Percentiles rank a stretch among this genome's conserved stretches.
Evolutionary conservation across 352 stramenopile genomes (phyloP).

Genomic region (Phytopythium cucurbitacearum): DNA sequence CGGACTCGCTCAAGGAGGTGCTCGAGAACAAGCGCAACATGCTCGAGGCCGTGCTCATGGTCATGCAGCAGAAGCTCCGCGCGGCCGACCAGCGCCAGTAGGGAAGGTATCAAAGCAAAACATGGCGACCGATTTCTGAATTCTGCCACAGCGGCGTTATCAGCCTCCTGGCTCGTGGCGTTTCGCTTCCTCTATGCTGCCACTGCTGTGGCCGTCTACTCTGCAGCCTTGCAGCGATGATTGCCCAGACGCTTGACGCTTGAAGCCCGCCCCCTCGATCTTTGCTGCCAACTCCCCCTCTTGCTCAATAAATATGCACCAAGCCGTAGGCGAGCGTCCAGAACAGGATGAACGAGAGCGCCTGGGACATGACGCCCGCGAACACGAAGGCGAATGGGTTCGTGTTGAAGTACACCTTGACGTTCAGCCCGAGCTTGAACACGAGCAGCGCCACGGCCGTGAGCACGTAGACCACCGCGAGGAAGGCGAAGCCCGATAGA

Average conservation of each 20-base stretch:
- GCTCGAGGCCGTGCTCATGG: constrained; percentile 72
- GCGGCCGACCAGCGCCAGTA: constrained; percentile 18
- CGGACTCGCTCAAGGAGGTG: constrained; percentile 89
- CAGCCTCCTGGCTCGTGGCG: too few species aligned
- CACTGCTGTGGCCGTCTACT: too few species aligned
- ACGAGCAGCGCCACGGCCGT: constrained; percentile 61
- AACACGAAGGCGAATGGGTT: constrained; percentile 68
- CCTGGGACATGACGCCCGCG: constrained; percentile 60
- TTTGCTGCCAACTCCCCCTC: neutral
- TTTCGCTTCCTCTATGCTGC: too few species aligned
- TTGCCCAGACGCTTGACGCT: too few species aligned
- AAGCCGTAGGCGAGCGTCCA: constrained; percentile 87
- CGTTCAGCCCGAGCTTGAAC: constrained; percentile 70
- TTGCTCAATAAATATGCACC: constrained; percentile 87
- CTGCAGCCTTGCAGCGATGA: too few species aligned
- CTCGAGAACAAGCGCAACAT: constrained; percentile 79
- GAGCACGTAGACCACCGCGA: constrained; percentile 59
- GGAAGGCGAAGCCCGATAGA: constrained; percentile 68
- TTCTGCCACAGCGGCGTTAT: too few species aligned
- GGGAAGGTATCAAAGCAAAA: constrained; percentile 13
- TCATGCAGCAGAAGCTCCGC: constrained; percentile 85
- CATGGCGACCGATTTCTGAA: too few species aligned
- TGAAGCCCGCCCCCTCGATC: neutral
- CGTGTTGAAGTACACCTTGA: constrained; percentile 82
- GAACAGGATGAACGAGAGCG: constrained; percentile 87